A percentile compares a stretch with the other conserved stretches of the same genome.
These are phyloP conservation scores for Sugiyamaella paludigena DNA, from an alignment of 1,139 yeast genomes.

Conservation along the genomic window DNA sequence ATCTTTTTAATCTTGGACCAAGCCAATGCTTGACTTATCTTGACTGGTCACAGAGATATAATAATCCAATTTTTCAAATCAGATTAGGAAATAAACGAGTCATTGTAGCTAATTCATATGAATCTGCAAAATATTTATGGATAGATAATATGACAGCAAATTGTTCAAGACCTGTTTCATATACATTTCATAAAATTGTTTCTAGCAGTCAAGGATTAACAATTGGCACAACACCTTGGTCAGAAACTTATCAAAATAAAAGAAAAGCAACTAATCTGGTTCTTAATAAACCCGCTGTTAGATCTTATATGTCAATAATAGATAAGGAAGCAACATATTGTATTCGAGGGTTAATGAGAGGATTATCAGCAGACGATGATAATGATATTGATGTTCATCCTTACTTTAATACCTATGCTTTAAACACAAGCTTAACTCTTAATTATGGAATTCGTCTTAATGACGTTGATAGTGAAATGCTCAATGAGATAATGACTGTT, in stretches of 20 bases:
- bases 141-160: constrained; percentile 50
- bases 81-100: constrained; percentile 56
- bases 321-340: constrained; percentile 44
- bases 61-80: constrained; percentile 55
- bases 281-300: constrained; percentile 43
- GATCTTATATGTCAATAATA: constrained; percentile 41
- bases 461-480: constrained; percentile 42
- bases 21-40: constrained; percentile 54
- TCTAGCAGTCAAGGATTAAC: constrained; percentile 59
- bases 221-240: constrained; percentile 74
- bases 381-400: constrained; percentile 45
- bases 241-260: constrained; percentile 51
- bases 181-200: constrained; percentile 66
- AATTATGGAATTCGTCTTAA: constrained; percentile 62
- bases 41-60: constrained; percentile 48
- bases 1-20: constrained; percentile 45
- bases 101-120: constrained; percentile 63
- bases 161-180: constrained; percentile 64
- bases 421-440: constrained; percentile 54
- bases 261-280: constrained; percentile 54
- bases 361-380: constrained; percentile 15
- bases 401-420: constrained; percentile 52
- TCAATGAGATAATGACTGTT: constrained; percentile 57
- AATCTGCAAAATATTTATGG: constrained; percentile 57
- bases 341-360: constrained; percentile 20